phyloP scores from a whole-genome alignment of 139 green algal species.

The Tetradesmus obliquus region DNA sequence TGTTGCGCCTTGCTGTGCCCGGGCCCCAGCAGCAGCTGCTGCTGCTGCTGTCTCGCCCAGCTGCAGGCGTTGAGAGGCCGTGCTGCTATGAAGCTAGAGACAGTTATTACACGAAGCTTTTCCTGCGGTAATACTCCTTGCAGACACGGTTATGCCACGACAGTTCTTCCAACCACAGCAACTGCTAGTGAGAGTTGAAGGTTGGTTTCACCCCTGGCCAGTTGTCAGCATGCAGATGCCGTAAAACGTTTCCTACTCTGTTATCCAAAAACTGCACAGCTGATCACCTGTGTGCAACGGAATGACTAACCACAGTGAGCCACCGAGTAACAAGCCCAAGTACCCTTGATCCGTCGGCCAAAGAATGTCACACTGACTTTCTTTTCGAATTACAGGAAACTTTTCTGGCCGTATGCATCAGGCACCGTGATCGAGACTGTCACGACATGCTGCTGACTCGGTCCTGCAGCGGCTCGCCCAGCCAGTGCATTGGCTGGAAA shows the following conservation, averaged over 20 bases:
- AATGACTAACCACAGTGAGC: background rate
- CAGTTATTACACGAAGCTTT: background rate
- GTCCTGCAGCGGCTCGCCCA: background rate
- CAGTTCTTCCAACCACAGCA: background rate
- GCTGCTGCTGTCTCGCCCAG: slow-evolving; percentile 5
- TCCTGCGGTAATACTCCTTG: no score
- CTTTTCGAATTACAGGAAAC: no score
- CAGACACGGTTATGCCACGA: background rate
- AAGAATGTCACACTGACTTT: no score
- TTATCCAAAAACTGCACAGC: no score
- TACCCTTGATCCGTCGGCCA: background rate
- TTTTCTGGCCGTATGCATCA: background rate
- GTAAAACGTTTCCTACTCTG: no score
- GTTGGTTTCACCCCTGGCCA: background rate
- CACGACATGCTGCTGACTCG: slow-evolving; percentile 3
- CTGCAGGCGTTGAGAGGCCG: background rate
- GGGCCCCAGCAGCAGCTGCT: background rate
- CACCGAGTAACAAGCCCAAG: background rate
- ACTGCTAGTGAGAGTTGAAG: background rate
- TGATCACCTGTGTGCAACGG: background rate
- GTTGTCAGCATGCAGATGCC: no score
- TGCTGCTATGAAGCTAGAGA: background rate
- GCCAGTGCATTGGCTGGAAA: background rate
- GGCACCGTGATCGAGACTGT: background rate
- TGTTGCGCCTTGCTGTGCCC: background rate